Conservation (phyloP, 305 asterid genomes). For the Solanum aculeatissimum region DNA sequence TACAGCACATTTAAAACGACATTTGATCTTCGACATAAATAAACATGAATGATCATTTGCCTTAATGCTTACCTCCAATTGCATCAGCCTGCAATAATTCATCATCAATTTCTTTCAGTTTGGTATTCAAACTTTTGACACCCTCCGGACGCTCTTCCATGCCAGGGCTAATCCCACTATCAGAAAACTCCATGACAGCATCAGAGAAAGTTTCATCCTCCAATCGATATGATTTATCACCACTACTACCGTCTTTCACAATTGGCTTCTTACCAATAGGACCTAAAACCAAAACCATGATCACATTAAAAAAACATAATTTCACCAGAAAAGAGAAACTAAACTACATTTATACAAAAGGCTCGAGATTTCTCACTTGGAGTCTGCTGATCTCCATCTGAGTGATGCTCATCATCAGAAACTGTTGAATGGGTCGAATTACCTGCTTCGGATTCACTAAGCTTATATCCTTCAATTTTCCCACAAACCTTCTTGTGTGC, state of each 20-base stretch:
- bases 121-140: conserved; percentile 6
- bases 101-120: conserved; percentile 22
- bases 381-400: conserved; percentile 40
- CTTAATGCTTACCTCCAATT: conserved; percentile 26
- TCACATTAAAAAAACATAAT: background rate
- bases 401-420: conserved; percentile 48
- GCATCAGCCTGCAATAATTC: conserved; percentile 14
- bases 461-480: conserved; percentile 56
- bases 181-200: conserved; percentile 63
- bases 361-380: conserved; percentile 39
- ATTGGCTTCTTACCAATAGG: conserved; percentile 25
- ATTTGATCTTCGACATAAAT: background rate
- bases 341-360: background rate
- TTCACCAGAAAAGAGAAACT: background rate
- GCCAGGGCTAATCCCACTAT: conserved; percentile 37
- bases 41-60: background rate
- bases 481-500: conserved; percentile 85
- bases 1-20: background rate
- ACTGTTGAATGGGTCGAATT: conserved; percentile 14
- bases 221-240: conserved; percentile 33
- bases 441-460: conserved; percentile 19
- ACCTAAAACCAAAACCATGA: conserved; percentile 27
- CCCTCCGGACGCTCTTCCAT: conserved; percentile 24
- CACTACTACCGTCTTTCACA: conserved; percentile 21
- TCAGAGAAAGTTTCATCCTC: conserved; percentile 72